Evolutionary conservation across 1,284 basidiomycete genomes (phyloP).

Genomic region (Pseudozyma sp.): DNA sequence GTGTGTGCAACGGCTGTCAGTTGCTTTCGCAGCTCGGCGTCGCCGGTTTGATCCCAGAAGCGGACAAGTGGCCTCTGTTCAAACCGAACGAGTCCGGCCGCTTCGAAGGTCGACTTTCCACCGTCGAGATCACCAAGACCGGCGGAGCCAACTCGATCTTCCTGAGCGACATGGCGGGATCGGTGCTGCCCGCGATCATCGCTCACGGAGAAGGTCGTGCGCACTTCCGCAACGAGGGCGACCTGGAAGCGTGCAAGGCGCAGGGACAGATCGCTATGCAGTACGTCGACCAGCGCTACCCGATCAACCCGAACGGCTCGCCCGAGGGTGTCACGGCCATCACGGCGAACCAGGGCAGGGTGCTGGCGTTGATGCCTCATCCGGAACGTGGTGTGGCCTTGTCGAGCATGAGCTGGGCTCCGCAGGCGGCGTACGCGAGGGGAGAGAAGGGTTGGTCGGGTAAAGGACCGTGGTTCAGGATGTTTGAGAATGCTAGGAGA

Average conservation of each 20-base stretch:
- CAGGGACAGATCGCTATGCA: slow-evolving; percentile 54
- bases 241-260: slow-evolving; percentile 32
- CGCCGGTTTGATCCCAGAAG: slow-evolving; percentile 81
- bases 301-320: slow-evolving; percentile 89
- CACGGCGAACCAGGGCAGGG: slow-evolving; percentile 84
- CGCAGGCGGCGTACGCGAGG: slow-evolving; percentile 29
- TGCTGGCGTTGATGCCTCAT: slow-evolving; percentile 93
- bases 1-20: slow-evolving; percentile 98
- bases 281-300: slow-evolving; percentile 63
- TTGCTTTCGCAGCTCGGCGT: slow-evolving; percentile 86
- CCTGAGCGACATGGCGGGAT: slow-evolving; percentile 86
- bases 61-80: slow-evolving; percentile 87
- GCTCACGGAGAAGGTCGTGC: slow-evolving; percentile 96
- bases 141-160: slow-evolving; percentile 77
- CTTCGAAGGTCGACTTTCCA: slow-evolving; percentile 87
- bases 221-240: slow-evolving; percentile 72
- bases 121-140: slow-evolving; percentile 79
- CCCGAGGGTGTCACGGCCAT: slow-evolving; percentile 88
- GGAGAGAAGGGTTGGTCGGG: slow-evolving; percentile 68
- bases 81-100: slow-evolving; percentile 88
- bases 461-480: slow-evolving; percentile 91
- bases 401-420: slow-evolving; percentile 68
- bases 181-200: slow-evolving; percentile 88
- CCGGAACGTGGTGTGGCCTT: slow-evolving; percentile 68
- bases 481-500: slow-evolving; percentile 87